phyloP scores from a whole-genome alignment of 805 yeast species.

The Ogataea corticis region DNA sequence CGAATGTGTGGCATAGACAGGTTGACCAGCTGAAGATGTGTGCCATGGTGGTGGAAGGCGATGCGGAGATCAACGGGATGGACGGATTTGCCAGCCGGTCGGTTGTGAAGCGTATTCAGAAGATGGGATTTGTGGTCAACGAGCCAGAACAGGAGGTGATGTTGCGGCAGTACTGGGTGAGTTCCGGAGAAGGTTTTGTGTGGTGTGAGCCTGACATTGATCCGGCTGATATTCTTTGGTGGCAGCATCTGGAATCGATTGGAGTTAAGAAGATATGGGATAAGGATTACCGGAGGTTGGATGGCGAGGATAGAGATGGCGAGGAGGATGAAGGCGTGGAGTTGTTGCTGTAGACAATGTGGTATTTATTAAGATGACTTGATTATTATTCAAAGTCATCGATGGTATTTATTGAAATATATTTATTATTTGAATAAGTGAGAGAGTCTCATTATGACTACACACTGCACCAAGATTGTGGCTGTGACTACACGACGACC shows the following conservation, averaged over 20 bases:
- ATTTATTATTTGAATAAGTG: no score
- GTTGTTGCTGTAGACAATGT: not conserved
- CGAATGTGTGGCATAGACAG: constrained; percentile 62
- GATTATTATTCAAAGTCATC: no score
- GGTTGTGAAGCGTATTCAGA: constrained; percentile 34
- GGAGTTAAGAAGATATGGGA: constrained; percentile 36
- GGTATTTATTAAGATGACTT: not conserved
- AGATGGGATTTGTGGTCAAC: constrained; percentile 40
- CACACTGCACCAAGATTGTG: no score
- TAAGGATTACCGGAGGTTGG: constrained; percentile 22
- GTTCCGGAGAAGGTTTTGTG: constrained; percentile 82
- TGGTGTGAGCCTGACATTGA: constrained; percentile 93
- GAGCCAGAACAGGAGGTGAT: constrained; percentile 66
- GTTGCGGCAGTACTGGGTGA: constrained; percentile 83
- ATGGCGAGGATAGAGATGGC: constrained; percentile 10
- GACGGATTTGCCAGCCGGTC: constrained; percentile 40
- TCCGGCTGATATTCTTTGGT: constrained; percentile 64
- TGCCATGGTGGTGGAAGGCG: constrained; percentile 63
- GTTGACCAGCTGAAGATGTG: constrained; percentile 71
- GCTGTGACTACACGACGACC: no score
- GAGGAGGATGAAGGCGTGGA: constrained; percentile 14
- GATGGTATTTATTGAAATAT: no score
- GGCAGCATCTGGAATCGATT: constrained; percentile 31
- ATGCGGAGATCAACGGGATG: constrained; percentile 50
- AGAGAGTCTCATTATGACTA: no score